Evolutionary conservation across 2,329 filamentous ascomycete genomes (phyloP).

Genomic region (Juglanconis sp.): DNA sequence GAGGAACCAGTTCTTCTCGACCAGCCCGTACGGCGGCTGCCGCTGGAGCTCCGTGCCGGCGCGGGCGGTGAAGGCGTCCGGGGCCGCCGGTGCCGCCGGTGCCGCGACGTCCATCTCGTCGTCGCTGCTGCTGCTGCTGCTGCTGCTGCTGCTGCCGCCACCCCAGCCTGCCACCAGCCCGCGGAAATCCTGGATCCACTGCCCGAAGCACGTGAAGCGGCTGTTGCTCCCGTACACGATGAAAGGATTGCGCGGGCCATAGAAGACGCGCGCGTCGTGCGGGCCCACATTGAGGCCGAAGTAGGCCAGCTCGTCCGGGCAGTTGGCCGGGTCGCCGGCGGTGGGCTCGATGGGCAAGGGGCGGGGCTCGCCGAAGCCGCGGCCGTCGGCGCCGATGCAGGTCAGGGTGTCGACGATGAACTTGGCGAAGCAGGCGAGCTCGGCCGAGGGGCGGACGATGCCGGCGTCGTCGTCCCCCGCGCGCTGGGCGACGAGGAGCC

Average conservation of each 20-base stretch:
- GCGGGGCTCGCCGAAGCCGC: slow-evolving; percentile 27
- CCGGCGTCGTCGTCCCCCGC: slow-evolving; percentile 24
- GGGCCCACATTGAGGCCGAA: slow-evolving; percentile 48
- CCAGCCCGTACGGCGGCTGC: slow-evolving; percentile 37
- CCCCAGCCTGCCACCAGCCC: slow-evolving; percentile 43
- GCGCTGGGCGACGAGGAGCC: slow-evolving; percentile 49
- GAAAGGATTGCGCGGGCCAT: slow-evolving; percentile 48
- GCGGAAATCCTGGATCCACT: slow-evolving; percentile 54
- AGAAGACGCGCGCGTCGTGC: slow-evolving; percentile 57
- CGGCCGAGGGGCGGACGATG: slow-evolving; percentile 28
- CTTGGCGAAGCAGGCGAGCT: slow-evolving; percentile 48
- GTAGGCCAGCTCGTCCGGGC: slow-evolving; percentile 39
- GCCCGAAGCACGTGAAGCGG: slow-evolving; percentile 51
- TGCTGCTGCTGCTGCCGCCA: slow-evolving; percentile 20
- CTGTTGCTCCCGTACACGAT: slow-evolving; percentile 56
- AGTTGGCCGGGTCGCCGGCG: slow-evolving; percentile 33
- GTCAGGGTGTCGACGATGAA: slow-evolving; percentile 40
- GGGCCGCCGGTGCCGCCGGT: slow-evolving; percentile 10
- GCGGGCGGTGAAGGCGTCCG: slow-evolving; percentile 32
- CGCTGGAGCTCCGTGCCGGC: slow-evolving; percentile 49
- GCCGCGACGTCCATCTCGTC: neutral
- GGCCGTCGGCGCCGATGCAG: slow-evolving; percentile 32
- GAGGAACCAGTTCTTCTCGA: slow-evolving; percentile 63
- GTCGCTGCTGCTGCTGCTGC: neutral
- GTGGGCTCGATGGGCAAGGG: slow-evolving; percentile 47